Percentiles rank a stretch among this genome's conserved stretches.
Evolutionary conservation across 768 basidiomycete genomes (phyloP).

Genomic region (Lactarius trivialis): DNA sequence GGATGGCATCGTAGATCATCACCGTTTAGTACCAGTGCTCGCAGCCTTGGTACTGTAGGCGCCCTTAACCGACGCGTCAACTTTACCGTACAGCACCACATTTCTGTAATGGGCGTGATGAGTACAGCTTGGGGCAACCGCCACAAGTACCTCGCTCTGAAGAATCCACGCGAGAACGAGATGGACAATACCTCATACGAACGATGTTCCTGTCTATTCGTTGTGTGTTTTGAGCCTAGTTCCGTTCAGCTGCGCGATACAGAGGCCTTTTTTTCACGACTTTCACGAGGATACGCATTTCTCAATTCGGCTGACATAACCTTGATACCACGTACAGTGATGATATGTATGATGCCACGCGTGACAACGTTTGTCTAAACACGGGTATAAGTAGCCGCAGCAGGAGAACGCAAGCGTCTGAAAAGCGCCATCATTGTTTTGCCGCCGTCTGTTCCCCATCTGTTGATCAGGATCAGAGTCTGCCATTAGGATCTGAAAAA

Average conservation of each 20-base stretch:
- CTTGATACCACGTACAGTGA: neutral
- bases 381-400: constrained; percentile 25
- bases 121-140: no score
- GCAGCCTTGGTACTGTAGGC: no score
- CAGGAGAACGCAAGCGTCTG: constrained; percentile 58
- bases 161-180: neutral
- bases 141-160: no score
- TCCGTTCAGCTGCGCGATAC: neutral
- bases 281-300: no score
- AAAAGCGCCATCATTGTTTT: constrained; percentile 62
- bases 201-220: neutral
- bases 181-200: neutral
- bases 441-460: constrained; percentile 68
- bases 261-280: no score
- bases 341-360: neutral
- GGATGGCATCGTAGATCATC: no score
- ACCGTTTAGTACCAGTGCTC: no score
- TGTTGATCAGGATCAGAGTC: constrained; percentile 26
- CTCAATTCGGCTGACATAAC: no score
- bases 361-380: neutral
- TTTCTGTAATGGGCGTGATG: no score
- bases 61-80: no score
- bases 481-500: neutral
- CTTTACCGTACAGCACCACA: no score
- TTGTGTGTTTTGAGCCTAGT: neutral